Percentiles rank a stretch among this genome's conserved stretches.
Conservation (phyloP, 441 rosid species). For the Croton setiger region DNA sequence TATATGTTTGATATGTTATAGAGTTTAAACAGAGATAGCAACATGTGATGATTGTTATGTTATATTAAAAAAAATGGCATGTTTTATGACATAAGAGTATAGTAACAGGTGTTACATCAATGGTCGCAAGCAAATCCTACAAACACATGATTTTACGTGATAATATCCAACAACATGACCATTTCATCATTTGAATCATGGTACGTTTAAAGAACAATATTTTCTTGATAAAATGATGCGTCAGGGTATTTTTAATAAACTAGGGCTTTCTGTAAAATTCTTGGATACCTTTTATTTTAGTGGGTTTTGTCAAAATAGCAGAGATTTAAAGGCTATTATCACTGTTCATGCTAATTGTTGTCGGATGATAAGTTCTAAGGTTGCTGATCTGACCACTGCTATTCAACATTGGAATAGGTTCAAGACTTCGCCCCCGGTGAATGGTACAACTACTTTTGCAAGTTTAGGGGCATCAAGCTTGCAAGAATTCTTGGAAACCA, state of each 20-base stretch:
- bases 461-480: conserved; percentile 18
- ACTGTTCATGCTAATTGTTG: conserved; percentile 49
- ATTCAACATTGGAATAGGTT: conserved; percentile 37
- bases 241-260: conserved; percentile 23
- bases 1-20: no score
- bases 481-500: conserved; percentile 19
- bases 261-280: conserved; percentile 33
- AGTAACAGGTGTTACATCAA: no score
- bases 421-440: conserved; percentile 1
- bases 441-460: conserved; percentile 2
- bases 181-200: conserved; percentile 33
- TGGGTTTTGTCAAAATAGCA: conserved; percentile 39
- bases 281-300: conserved; percentile 38
- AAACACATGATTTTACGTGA: conserved; percentile 48
- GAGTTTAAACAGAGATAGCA: no score
- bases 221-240: conserved; percentile 28
- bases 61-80: no score
- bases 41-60: no score
- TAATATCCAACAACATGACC: conserved; percentile 41
- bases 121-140: conserved; percentile 30
- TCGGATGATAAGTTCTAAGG: conserved; percentile 39
- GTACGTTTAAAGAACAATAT: conserved; percentile 44
- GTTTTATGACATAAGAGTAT: no score
- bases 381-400: conserved; percentile 28
- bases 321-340: conserved; percentile 22